These are phyloP conservation scores for Geosmithia morbida DNA, from an alignment of 2,329 filamentous ascomycete species.

Conservation along the genomic window DNA sequence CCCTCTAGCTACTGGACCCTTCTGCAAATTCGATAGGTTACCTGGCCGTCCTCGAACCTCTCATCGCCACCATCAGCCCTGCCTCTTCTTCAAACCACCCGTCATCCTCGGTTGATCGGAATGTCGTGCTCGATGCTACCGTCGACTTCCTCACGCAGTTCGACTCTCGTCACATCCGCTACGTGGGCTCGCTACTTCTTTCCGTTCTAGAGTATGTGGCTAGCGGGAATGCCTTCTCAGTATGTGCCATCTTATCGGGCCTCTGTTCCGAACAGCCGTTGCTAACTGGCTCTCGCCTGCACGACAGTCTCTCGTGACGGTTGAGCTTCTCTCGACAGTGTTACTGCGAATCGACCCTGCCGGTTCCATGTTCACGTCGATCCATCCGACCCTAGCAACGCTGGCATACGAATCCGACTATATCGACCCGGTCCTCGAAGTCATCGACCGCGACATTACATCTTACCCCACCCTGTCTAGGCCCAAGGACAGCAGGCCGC, in stretches of 20 bases:
- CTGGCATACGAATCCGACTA: constrained; percentile 41
- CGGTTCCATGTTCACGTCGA: constrained; percentile 49
- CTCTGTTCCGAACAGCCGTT: neutral
- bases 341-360: constrained; percentile 53
- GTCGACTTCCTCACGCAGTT: constrained; percentile 32
- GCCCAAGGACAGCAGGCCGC: constrained; percentile 2
- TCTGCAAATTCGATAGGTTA: constrained; percentile 35
- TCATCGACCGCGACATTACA: constrained; percentile 52
- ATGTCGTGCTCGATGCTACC: constrained; percentile 22
- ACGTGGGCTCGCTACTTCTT: constrained; percentile 27
- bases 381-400: constrained; percentile 42
- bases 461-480: constrained; percentile 29
- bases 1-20: constrained; percentile 28
- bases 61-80: constrained; percentile 10
- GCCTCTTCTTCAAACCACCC: constrained; percentile 3
- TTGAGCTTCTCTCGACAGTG: constrained; percentile 31
- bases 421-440: constrained; percentile 38
- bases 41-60: constrained; percentile 28
- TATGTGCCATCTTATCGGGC: constrained; percentile 12
- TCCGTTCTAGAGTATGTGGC: constrained; percentile 26
- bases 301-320: constrained; percentile 27
- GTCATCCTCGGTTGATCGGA: constrained; percentile 9
- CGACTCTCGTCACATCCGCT: constrained; percentile 36
- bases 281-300: neutral
- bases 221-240: constrained; percentile 24